phyloP scores from a whole-genome alignment of 192 early-diverging fungal genomes.

The Podochytrium sp. region DNA sequence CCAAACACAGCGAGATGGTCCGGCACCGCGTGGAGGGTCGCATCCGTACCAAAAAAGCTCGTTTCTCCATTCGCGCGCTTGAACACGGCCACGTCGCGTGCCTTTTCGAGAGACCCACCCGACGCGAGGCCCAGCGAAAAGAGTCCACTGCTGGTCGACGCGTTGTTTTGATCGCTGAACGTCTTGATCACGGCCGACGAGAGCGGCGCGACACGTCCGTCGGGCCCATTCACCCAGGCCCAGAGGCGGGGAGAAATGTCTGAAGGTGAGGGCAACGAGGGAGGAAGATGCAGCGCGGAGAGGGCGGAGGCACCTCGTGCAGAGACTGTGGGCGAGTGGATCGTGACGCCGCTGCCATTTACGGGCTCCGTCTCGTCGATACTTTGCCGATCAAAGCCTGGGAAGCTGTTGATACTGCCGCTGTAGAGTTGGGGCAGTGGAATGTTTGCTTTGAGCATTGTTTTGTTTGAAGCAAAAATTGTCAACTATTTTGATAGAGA shows the following conservation, averaged over 20 bases:
- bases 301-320: neutral
- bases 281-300: neutral
- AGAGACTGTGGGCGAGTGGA: too few relatives aligned
- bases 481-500: too few relatives aligned
- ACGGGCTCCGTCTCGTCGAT: too few relatives aligned
- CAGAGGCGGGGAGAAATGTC: conserved; percentile 11
- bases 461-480: too few relatives aligned
- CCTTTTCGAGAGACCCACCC: conserved; percentile 1
- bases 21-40: neutral
- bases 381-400: too few relatives aligned
- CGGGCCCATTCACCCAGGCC: neutral
- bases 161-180: neutral
- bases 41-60: neutral
- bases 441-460: too few relatives aligned
- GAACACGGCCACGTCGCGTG: conserved; percentile 8
- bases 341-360: too few relatives aligned
- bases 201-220: neutral
- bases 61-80: conserved; percentile 2
- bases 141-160: neutral
- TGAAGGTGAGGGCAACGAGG: neutral
- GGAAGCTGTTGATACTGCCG: too few relatives aligned
- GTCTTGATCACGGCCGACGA: neutral
- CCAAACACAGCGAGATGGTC: conserved; percentile 13
- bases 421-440: too few relatives aligned
- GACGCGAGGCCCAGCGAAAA: neutral